Percentiles rank a stretch among this genome's conserved stretches.
These are phyloP conservation scores for Casuarina glauca DNA, from an alignment of 306 rosid species.

Conservation along the genomic window DNA sequence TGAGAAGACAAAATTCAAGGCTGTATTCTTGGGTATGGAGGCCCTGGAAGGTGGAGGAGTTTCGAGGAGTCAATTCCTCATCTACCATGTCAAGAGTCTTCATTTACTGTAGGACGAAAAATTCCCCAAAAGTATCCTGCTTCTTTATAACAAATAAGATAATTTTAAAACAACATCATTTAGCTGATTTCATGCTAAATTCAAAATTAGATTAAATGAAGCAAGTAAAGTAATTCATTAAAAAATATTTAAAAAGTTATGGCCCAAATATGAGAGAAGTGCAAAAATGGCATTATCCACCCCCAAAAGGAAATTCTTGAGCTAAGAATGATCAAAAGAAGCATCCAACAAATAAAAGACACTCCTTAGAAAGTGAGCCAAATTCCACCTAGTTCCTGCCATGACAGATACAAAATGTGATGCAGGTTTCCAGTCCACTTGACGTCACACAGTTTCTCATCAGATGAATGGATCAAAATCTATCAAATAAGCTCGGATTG, in stretches of 20 bases:
- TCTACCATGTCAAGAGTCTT: slow-evolving; percentile 10
- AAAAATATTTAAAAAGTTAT: neutral
- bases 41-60: neutral
- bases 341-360: neutral
- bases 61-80: neutral
- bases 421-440: neutral
- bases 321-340: neutral
- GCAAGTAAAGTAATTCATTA: neutral
- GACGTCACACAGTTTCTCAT: neutral
- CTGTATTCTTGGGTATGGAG: neutral
- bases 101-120: slow-evolving; percentile 31
- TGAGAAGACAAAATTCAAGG: neutral
- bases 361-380: neutral
- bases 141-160: neutral
- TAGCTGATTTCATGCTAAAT: neutral
- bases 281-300: neutral
- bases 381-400: neutral
- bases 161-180: neutral
- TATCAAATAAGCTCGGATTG: neutral
- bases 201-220: neutral
- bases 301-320: neutral
- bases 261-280: neutral
- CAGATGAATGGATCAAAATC: neutral
- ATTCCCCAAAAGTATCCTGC: slow-evolving; percentile 46
- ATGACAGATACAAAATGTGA: neutral